These are phyloP conservation scores for Termitomyces heimii DNA, from an alignment of 768 basidiomycete species.

Conservation along the genomic window DNA sequence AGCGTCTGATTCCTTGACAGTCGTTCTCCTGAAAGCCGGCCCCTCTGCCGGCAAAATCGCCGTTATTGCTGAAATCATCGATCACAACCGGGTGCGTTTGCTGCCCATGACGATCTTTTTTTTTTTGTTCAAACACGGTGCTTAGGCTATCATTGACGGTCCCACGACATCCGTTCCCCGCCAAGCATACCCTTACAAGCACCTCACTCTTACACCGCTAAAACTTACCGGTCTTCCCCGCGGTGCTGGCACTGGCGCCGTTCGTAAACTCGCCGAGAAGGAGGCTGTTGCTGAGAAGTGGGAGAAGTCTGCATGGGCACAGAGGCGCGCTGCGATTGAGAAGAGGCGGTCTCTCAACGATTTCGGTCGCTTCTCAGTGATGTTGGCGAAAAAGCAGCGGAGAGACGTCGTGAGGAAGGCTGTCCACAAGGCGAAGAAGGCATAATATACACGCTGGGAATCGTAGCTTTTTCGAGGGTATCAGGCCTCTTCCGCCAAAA, in stretches of 20 bases:
- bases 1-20: conserved; percentile 28
- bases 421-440: conserved; percentile 51
- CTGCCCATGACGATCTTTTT: neutral
- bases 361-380: conserved; percentile 87
- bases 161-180: conserved; percentile 89
- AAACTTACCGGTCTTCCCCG: conserved; percentile 81
- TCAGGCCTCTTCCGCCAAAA: conserved; percentile 9
- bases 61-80: conserved; percentile 95
- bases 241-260: conserved; percentile 70
- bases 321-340: conserved; percentile 72
- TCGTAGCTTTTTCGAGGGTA: conserved; percentile 5
- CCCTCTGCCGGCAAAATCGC: conserved; percentile 86
- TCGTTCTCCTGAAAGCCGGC: conserved; percentile 91
- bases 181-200: conserved; percentile 87
- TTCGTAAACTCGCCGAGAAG: conserved; percentile 87
- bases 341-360: conserved; percentile 77
- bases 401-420: conserved; percentile 73
- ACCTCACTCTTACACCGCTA: conserved; percentile 87
- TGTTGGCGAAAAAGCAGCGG: conserved; percentile 85
- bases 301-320: conserved; percentile 84
- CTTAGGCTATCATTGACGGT: conserved; percentile 92
- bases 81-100: conserved; percentile 89
- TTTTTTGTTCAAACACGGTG: neutral
- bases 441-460: conserved; percentile 21
- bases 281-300: conserved; percentile 83